Conservation (phyloP, 768 basidiomycete species). For the Pisolithus sp. region DNA sequence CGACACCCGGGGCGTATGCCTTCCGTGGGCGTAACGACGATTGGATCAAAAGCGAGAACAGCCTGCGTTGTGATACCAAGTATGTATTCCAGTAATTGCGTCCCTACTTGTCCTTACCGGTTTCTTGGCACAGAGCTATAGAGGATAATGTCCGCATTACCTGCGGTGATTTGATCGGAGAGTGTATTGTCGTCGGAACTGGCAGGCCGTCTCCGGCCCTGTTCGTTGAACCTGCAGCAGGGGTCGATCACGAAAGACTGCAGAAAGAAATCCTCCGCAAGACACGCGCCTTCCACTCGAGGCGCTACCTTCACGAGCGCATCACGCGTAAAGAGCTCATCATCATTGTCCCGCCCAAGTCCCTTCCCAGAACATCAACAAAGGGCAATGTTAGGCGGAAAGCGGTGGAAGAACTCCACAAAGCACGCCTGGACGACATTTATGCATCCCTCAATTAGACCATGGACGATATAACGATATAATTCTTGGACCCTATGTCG, state of each 20-base stretch:
- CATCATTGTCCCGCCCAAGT: constrained; percentile 56
- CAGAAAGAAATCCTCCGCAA: constrained; percentile 69
- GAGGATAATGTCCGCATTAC: constrained; percentile 68
- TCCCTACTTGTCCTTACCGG: not conserved
- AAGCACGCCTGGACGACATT: constrained; percentile 50
- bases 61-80: constrained; percentile 74
- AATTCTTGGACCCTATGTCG: not conserved
- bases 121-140: constrained; percentile 43
- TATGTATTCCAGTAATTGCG: constrained; percentile 20
- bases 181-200: constrained; percentile 72
- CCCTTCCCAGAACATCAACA: constrained; percentile 70
- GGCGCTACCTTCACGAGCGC: constrained; percentile 75
- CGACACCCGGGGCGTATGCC: constrained; percentile 48
- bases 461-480: not conserved
- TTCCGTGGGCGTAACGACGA: constrained; percentile 74
- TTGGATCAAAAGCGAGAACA: constrained; percentile 80
- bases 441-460: constrained; percentile 32
- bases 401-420: constrained; percentile 66
- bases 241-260: constrained; percentile 50
- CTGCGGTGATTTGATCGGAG: constrained; percentile 58
- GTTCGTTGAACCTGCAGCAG: constrained; percentile 59
- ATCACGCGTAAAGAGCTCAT: constrained; percentile 61
- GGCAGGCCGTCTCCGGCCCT: constrained; percentile 72
- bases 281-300: constrained; percentile 64
- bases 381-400: constrained; percentile 78